Conservation (phyloP, 495 filamentous ascomycete species). For the Hyaloscypha hepaticicola region DNA sequence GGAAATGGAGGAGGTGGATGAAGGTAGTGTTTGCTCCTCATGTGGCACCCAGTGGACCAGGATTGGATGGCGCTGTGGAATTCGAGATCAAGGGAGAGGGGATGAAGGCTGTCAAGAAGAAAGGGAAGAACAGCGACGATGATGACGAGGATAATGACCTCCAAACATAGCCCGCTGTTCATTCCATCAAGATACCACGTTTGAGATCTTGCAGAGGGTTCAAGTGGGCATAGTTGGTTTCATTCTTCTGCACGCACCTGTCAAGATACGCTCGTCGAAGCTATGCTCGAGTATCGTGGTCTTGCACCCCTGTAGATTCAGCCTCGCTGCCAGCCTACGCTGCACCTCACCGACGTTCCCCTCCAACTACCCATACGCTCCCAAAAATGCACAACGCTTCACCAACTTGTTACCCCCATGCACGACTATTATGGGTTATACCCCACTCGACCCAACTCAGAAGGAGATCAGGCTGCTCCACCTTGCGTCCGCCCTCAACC, state of each 20-base stretch:
- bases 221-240: too few species aligned
- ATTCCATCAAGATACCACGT: too few species aligned
- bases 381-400: too few species aligned
- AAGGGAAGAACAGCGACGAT: slow-evolving; percentile 21
- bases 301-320: too few species aligned
- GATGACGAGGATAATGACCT: slow-evolving; percentile 16
- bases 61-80: slow-evolving; percentile 46
- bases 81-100: slow-evolving; percentile 59
- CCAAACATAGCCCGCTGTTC: background rate
- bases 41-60: slow-evolving; percentile 47
- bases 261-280: too few species aligned
- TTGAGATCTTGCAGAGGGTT: too few species aligned
- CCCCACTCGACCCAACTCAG: background rate
- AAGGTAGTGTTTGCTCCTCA: slow-evolving; percentile 81
- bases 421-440: background rate
- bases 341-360: too few species aligned
- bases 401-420: too few species aligned
- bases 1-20: slow-evolving; percentile 61
- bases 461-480: background rate
- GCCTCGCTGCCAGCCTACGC: too few species aligned
- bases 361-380: too few species aligned
- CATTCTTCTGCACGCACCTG: too few species aligned
- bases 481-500: background rate
- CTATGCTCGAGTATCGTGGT: too few species aligned
- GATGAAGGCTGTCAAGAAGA: slow-evolving; percentile 39